Percentiles rank a stretch among this genome's conserved stretches.
These are phyloP conservation scores for Pseudocercospora cruenta DNA, from an alignment of 2,329 filamentous ascomycete species.

Conservation along the genomic window DNA sequence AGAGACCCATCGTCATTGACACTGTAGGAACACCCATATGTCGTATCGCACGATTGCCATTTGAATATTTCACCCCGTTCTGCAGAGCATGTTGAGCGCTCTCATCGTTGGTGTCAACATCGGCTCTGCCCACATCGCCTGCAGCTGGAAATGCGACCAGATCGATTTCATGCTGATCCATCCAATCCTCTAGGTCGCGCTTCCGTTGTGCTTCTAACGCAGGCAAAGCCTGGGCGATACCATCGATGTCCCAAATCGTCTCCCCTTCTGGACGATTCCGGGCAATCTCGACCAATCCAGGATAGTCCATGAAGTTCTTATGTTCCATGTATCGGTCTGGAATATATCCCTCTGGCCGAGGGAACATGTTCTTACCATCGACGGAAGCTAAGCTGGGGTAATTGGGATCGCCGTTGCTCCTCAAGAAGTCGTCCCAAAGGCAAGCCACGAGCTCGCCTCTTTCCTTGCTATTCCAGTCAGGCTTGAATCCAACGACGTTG, in stretches of 20 bases:
- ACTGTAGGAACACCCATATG: slow-evolving; percentile 61
- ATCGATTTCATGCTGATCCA: slow-evolving; percentile 49
- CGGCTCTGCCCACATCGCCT: slow-evolving; percentile 55
- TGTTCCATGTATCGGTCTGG: slow-evolving; percentile 46
- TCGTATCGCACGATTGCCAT: slow-evolving; percentile 57
- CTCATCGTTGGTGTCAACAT: slow-evolving; percentile 48
- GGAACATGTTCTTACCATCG: slow-evolving; percentile 45
- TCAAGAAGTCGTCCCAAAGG: slow-evolving; percentile 58
- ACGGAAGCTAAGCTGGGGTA: slow-evolving; percentile 46
- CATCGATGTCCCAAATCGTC: slow-evolving; percentile 48
- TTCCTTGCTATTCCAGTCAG: slow-evolving; percentile 53
- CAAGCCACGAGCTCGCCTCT: slow-evolving; percentile 55
- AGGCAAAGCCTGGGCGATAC: slow-evolving; percentile 48
- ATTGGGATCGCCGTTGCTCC: slow-evolving; percentile 45
- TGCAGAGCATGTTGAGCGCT: slow-evolving; percentile 45
- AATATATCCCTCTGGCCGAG: slow-evolving; percentile 41
- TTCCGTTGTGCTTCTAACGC: slow-evolving; percentile 56
- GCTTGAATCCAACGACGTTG: slow-evolving; percentile 48
- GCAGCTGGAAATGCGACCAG: slow-evolving; percentile 55
- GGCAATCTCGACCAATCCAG: slow-evolving; percentile 37
- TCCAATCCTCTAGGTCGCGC: slow-evolving; percentile 56
- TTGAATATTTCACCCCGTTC: slow-evolving; percentile 59
- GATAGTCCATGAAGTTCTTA: slow-evolving; percentile 47
- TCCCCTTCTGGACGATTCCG: slow-evolving; percentile 32
- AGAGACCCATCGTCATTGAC: slow-evolving; percentile 57